Conservation (phyloP, 345 rosid species). For the Brassica napus region Da-Ae NC_063436.1:26865501-26866000, state of each 20-base stretch:
- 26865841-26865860: neutral
- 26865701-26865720: too few species aligned
- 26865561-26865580: slow-evolving; percentile 61
- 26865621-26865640: neutral
- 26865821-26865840: neutral
- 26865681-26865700: too few species aligned
- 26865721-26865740: too few species aligned
- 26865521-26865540: slow-evolving; percentile 68
- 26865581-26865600: slow-evolving; percentile 64
- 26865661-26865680: neutral
- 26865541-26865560: slow-evolving; percentile 66
- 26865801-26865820: neutral
- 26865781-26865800: neutral
- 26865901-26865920: neutral
- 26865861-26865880: neutral
- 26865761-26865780: neutral
- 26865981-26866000: slow-evolving; percentile 64
- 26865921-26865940: neutral
- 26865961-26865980: slow-evolving; percentile 53
- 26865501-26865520: slow-evolving; percentile 63
- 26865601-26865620: slow-evolving; percentile 50
- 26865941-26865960: slow-evolving; percentile 31
- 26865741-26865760: too few species aligned
- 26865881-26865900: neutral
- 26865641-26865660: neutral